Conservation (phyloP, 164 flowering plant genomes). For the Vitis rotundifolia region DNA sequence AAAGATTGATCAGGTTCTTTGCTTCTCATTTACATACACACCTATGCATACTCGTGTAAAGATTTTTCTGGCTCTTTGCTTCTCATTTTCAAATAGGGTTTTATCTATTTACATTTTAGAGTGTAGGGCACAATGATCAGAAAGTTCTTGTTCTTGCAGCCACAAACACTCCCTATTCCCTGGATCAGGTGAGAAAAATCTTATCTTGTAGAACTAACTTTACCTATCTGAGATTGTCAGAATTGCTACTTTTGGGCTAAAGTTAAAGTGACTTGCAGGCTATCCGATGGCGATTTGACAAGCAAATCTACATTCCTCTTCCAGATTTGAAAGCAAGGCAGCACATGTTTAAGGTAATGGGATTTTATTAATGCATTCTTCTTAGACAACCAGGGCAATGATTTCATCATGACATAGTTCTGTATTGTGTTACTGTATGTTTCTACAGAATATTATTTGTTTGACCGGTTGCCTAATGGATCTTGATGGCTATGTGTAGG, state of each 20-base stretch:
- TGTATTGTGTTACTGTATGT: no score
- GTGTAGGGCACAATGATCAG: slow-evolving; percentile 91
- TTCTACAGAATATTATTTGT: not conserved
- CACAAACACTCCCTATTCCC: slow-evolving; percentile 96
- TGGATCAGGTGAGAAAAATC: slow-evolving; percentile 74
- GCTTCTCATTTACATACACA: no score
- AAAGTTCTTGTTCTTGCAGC: slow-evolving; percentile 99
- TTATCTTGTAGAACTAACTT: not conserved
- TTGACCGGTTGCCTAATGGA: not conserved
- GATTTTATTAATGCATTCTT: no score
- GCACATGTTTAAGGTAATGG: slow-evolving; percentile 89
- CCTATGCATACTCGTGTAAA: not conserved
- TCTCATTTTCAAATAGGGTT: not conserved
- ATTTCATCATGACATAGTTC: no score
- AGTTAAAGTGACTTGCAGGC: slow-evolving; percentile 47
- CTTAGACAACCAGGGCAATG: no score
- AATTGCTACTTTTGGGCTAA: not conserved
- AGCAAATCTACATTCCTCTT: slow-evolving; percentile 96
- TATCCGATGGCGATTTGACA: slow-evolving; percentile 90
- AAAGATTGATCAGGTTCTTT: no score
- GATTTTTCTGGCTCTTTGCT: not conserved
- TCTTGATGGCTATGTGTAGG: slow-evolving; percentile 37
- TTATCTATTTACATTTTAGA: slow-evolving; percentile 38
- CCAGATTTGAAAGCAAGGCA: slow-evolving; percentile 94
- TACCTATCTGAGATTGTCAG: slow-evolving; percentile 1